These are phyloP conservation scores for Phytophthora kernoviae DNA, from an alignment of 352 stramenopile genomes.

Conservation along the genomic window DNA sequence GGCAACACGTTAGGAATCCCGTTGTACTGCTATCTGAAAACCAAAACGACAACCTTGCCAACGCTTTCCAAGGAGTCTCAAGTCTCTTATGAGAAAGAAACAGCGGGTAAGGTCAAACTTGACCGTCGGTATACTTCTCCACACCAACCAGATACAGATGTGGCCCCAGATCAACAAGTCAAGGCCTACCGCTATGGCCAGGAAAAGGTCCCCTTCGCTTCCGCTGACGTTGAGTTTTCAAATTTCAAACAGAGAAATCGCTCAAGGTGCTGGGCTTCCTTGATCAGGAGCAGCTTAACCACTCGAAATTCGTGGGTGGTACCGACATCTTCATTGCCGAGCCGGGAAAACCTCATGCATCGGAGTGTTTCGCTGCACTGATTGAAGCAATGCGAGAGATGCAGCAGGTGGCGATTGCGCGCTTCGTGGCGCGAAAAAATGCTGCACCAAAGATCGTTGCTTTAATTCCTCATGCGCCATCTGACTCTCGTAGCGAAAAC, in stretches of 20 bases:
- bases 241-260: conserved; percentile 80
- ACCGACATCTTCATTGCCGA: conserved; percentile 84
- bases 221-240: conserved; percentile 83
- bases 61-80: conserved; percentile 79
- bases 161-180: conserved; percentile 72
- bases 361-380: conserved; percentile 62
- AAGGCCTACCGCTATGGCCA: conserved; percentile 82
- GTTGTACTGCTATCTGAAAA: conserved; percentile 82
- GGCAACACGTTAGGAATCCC: conserved; percentile 67
- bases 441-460: conserved; percentile 78
- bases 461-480: conserved; percentile 62
- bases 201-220: conserved; percentile 84
- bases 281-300: conserved; percentile 48
- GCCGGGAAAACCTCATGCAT: conserved; percentile 65
- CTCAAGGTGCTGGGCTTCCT: conserved; percentile 82
- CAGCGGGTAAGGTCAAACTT: conserved; percentile 66
- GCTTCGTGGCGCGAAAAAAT: conserved; percentile 82
- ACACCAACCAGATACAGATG: conserved; percentile 72
- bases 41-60: conserved; percentile 70
- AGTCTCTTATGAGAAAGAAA: conserved; percentile 62
- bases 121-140: conserved; percentile 73
- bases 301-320: conserved; percentile 58
- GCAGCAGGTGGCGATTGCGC: conserved; percentile 69
- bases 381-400: conserved; percentile 69
- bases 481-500: conserved; percentile 29